A percentile compares a stretch with the other conserved stretches of the same genome.
These are phyloP conservation scores for Moringa oleifera DNA, from an alignment of 345 rosid species.

Conservation along the genomic window DNA sequence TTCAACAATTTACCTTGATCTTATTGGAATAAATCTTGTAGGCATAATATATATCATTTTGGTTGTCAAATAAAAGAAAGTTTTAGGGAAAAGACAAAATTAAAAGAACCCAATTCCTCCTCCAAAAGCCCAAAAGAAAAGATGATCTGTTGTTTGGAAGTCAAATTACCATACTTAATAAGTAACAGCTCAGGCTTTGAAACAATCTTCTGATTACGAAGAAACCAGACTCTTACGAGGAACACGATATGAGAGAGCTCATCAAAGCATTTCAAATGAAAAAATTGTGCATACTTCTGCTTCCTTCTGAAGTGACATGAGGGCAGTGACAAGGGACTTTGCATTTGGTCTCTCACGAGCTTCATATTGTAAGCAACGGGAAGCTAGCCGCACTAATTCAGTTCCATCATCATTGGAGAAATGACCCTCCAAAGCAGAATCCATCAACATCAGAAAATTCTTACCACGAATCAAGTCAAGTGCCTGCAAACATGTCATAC, in stretches of 20 bases:
- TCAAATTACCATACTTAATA: neutral
- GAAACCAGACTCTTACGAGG: no score
- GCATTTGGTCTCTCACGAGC: conserved; percentile 96
- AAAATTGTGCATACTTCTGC: conserved; percentile 42
- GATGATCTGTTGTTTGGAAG: neutral
- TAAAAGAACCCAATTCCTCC: neutral
- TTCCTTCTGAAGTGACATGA: conserved; percentile 77
- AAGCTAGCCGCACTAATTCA: conserved; percentile 75
- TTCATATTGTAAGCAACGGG: conserved; percentile 86
- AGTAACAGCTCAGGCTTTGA: neutral
- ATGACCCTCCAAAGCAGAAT: conserved; percentile 92
- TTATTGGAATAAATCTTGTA: no score
- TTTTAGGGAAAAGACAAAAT: neutral
- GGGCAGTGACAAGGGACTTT: conserved; percentile 72
- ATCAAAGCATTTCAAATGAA: neutral
- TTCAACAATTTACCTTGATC: no score
- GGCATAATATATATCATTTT: no score
- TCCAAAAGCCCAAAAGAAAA: neutral
- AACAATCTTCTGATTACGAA: no score
- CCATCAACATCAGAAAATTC: conserved; percentile 90
- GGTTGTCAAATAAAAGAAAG: neutral
- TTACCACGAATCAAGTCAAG: conserved; percentile 90
- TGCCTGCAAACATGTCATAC: conserved; percentile 54
- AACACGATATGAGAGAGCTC: neutral
- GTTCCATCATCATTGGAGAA: conserved; percentile 95